Evolutionary conservation across 495 filamentous ascomycete species (phyloP), one percentile per base, ranked within the genome.

Genomic region (Filosporella fistucella): DNA sequence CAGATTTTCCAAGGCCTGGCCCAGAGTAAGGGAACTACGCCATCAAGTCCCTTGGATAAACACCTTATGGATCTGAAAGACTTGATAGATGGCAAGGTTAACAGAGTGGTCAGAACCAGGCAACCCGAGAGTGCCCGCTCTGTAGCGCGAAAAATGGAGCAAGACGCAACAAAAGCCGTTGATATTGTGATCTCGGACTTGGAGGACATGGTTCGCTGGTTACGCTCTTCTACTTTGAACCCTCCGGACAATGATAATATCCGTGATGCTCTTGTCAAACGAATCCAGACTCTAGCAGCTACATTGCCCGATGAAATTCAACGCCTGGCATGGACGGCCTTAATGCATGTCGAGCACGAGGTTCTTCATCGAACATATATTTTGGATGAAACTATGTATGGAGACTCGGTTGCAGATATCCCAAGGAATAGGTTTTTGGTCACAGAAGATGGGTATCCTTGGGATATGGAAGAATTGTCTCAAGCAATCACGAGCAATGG

Each of bases 381-480:
- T 13, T 59, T 55, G 26, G 53, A 59, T 26, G 61, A 66, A 37
- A 63, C 63, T 1, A 66, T 66, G 61, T 21, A 54, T 22, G 59
- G 56, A 13, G 61, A 64, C 32, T 20, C 26, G 16, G 49, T 64
- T 3, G 40, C 42, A 4, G 59, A 62, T 37, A 64, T 66, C 22
- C 56, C 52, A 9, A 36, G 59, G 20, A 30, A 30, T 20, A 53
- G 56, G 16, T 64, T 66, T 32, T 28, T 40, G 8, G 50, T 45
- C 13, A 53, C 36, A 47, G 60, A 64, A 40, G 65, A 66, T 16
- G 52, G 61, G 12, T 73, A 74, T 45, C 63, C 68, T 2, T 68
- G 70, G 62, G 68, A 70, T 48, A 66, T 67, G 61, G 58, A 62
- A 17, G 63, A 67, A 32, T 45, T 69, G 1, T 67, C 63, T 16